Evolutionary conservation across 1,139 yeast species (phyloP), one percentile per base, ranked within the genome.

Genomic region (Hemisphaericaspora xylofermentans): DNA sequence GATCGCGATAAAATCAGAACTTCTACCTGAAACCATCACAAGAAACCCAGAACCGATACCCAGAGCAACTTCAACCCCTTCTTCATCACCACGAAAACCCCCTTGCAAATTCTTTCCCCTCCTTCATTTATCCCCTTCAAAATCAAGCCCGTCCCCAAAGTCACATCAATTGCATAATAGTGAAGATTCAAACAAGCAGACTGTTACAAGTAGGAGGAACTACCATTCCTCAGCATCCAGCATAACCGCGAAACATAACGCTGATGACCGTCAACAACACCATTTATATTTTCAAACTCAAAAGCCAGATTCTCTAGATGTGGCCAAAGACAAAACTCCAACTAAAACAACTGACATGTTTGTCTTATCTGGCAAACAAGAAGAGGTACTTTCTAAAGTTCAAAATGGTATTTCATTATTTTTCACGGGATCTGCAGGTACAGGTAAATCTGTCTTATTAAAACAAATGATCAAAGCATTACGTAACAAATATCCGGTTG

Each of bases 341-440:
- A 29, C n/a, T 3, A 12, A 18, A 15, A 30, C 19, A 19, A 64
- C 63, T 43, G 52, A 44, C 14, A 75, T 69, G 5, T 61, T 69
- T 14, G 50, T 67, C 10, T 56, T 72, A 8, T 70, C 77, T 0
- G 46, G 58, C 12, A 76, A 73, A 46, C 78, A 73, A 49, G 70
- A 70, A 44, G 56, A 60, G 42, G 67, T 72, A 18, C 54, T 71
- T 9, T 56, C 63, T 19, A 57, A 67, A 40, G 76, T 66, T 0
- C 39, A 60, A 19, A 47, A 45, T n/a, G 74, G 88, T 0, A 64
- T 69, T 16, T 85, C 83, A 32, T 61, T 88, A 1, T 89, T 89
- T 57, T 89, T 86, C 55, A 89, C 97, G 0, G 98, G 98, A 31
- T 87, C 96, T 31, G 98, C 98, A 0, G 98, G 97, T 54, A 89